Evolutionary conservation across 176 grass and related monocot species (phyloP).

Genomic region (Carex littledalei): DNA sequence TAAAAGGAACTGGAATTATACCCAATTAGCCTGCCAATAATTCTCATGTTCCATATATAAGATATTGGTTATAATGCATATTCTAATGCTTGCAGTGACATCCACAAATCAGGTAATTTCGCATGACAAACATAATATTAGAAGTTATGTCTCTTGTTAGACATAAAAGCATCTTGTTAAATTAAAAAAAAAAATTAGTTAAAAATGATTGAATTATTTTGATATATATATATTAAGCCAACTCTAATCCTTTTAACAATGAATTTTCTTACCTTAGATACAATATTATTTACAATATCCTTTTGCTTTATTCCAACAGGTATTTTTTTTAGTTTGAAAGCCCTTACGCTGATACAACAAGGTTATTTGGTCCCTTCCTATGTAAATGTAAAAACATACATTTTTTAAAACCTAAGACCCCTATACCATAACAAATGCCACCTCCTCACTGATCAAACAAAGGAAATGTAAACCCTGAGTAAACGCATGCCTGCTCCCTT

Average conservation of each 20-base stretch:
- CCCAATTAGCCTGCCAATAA: background rate
- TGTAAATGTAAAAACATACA: no score
- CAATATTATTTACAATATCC: slow-evolving; percentile 56
- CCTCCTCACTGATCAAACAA: no score
- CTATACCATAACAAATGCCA: no score
- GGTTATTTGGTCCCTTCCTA: no score
- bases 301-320: slow-evolving; percentile 64
- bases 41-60: background rate
- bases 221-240: no score
- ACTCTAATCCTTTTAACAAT: no score
- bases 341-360: no score
- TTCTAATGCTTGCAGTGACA: background rate
- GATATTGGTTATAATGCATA: background rate
- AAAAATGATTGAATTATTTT: no score
- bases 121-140: background rate
- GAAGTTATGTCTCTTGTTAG: background rate
- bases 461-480: no score
- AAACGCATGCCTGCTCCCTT: no score
- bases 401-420: no score
- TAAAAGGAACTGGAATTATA: background rate
- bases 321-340: no score
- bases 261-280: slow-evolving; percentile 47
- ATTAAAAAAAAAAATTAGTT: background rate
- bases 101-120: background rate
- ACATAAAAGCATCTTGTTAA: background rate